These are phyloP conservation scores for Bryum argenteum DNA, from an alignment of 225 moss, liverwort and hornwort species.

Conservation along the genomic window DNA sequence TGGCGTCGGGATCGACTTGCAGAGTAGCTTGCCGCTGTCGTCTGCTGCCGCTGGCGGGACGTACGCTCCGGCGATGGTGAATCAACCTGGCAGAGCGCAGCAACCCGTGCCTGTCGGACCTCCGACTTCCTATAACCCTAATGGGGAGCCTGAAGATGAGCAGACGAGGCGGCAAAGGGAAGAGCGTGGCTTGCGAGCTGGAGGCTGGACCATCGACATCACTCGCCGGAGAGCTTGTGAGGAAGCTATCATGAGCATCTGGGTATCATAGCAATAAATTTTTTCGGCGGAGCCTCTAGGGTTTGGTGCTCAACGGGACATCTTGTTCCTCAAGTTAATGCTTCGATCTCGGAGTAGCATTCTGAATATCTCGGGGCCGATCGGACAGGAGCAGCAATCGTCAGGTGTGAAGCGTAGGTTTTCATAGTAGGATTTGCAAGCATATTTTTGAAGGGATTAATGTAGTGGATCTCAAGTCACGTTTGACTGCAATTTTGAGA, in stretches of 20 bases:
- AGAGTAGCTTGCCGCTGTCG: conserved; percentile 14
- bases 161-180: conserved; percentile 57
- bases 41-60: conserved; percentile 42
- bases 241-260: conserved; percentile 74
- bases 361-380: too few species aligned
- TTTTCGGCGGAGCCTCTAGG: conserved; percentile 1
- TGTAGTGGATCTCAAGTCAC: conserved; percentile 1
- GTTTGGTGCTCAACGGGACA: not conserved
- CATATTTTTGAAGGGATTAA: too few species aligned
- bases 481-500: conserved; percentile 33
- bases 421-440: not conserved
- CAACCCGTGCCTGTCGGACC: conserved; percentile 60
- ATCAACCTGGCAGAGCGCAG: conserved; percentile 59
- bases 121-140: conserved; percentile 36
- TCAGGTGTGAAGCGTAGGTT: conserved; percentile 12
- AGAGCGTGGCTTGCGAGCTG: conserved; percentile 66
- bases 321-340: too few species aligned
- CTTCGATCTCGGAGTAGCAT: too few species aligned
- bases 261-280: conserved; percentile 50
- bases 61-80: conserved; percentile 73
- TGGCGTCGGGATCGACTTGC: conserved; percentile 27
- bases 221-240: conserved; percentile 58
- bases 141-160: conserved; percentile 68
- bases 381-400: not conserved
- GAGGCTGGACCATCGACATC: conserved; percentile 76